Evolutionary conservation across 306 rosid genomes (phyloP).

Genomic region (Casuarina equisetifolia): DNA sequence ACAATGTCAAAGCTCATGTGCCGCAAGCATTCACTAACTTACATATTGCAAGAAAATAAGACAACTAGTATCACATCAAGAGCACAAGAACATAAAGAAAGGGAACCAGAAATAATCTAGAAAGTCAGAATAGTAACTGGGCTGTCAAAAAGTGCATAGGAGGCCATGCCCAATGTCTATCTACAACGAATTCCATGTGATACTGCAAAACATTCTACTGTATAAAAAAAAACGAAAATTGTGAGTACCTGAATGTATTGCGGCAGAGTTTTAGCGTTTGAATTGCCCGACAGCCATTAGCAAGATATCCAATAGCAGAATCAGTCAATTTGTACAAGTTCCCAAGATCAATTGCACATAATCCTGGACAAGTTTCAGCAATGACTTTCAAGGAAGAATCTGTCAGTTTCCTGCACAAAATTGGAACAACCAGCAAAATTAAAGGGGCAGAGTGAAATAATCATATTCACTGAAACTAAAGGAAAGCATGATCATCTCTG

Average conservation of each 20-base stretch:
- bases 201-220: not conserved
- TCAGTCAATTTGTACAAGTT: slow-evolving; percentile 61
- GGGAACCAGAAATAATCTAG: slow-evolving; percentile 1
- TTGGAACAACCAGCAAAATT: slow-evolving; percentile 19
- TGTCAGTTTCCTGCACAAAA: slow-evolving; percentile 69
- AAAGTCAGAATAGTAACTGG: not conserved
- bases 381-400: slow-evolving; percentile 63
- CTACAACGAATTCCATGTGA: slow-evolving; percentile 7
- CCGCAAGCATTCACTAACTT: not conserved
- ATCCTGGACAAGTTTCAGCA: slow-evolving; percentile 56
- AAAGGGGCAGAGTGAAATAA: slow-evolving; percentile 16
- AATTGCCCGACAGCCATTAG: slow-evolving; percentile 59
- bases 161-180: slow-evolving; percentile 3
- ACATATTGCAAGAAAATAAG: not conserved
- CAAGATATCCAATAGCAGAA: slow-evolving; percentile 56
- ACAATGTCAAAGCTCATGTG: slow-evolving; percentile 4
- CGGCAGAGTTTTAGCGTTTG: slow-evolving; percentile 58
- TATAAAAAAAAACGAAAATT: not conserved
- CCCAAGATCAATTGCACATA: slow-evolving; percentile 56
- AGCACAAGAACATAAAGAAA: not conserved
- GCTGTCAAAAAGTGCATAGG: not conserved
- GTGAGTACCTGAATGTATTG: slow-evolving; percentile 67
- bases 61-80: slow-evolving; percentile 12
- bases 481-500: slow-evolving; percentile 1
- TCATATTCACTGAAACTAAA: slow-evolving; percentile 8